Evolutionary conservation across 768 basidiomycete genomes (phyloP), one percentile per base, ranked within the genome.

Genomic region (Chlorophyllum brunneum): DNA sequence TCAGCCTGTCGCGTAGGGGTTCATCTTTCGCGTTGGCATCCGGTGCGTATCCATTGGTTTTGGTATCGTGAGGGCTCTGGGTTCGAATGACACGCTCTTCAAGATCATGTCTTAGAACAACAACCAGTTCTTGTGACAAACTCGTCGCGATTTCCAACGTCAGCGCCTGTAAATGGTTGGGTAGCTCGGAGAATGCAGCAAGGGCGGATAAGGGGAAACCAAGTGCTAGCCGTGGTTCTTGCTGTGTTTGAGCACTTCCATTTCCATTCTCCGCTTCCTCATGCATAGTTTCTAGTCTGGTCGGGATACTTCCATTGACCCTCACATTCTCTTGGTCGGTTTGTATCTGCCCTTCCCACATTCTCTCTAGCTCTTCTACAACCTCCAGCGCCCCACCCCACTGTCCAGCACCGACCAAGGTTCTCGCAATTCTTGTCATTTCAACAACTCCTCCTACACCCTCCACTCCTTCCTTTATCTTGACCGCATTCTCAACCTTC

Each of bases 361-460:
- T 66, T 42, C 66, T 68, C 49, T 86, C 77, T 55, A 93, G 65
- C 44, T 82, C 77, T 42, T 90, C 83, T 31, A 92, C 78, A 15
- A 93, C 75, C 41, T 78, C 79, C 51, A 98, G 69, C 5, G 93
- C 93, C 50, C 90, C 88, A 11, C 82, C 81, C 88, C 92, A 98
- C 58, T 97, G 90, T 0, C 90, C 92, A 16, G 84, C 85, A 42
- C 75, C 77, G n/a, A 94, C 91, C 47, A 97, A 66, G 22, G 79
- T 75, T 51, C 78, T 81, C 24, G 86, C 83, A 36, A 92, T 77
- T 2, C 78, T 78, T 0, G 85, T 75, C 77, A 90, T 86, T 61
- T 97, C 92, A 44, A 86, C 80, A 23, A 94, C 82, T 13, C 82
- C 81, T 7, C 74, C 75, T 7, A 95, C 74, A 46, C 83, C 77